Percentiles rank a stretch among this genome's conserved stretches.
Conservation (phyloP, 2,329 filamentous ascomycete species). For the Drechslerella dactyloides region DNA sequence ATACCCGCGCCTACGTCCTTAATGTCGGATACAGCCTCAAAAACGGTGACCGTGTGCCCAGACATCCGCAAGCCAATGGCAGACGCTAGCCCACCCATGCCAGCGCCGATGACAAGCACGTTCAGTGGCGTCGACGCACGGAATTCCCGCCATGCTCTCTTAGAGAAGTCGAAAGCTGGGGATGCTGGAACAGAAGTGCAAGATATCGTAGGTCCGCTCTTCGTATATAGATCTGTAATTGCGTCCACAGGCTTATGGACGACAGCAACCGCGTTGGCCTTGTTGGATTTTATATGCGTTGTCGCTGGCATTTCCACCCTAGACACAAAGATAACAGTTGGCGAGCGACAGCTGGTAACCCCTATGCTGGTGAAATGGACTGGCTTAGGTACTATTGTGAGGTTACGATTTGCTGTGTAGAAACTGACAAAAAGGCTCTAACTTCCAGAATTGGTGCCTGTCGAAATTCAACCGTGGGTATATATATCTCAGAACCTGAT, state of each 20-base stretch:
- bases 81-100: slow-evolving; percentile 25
- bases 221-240: background rate
- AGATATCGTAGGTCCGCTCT: slow-evolving; percentile 1
- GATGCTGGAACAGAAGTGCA: background rate
- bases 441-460: too few relatives aligned
- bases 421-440: too few relatives aligned
- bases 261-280: slow-evolving; percentile 21
- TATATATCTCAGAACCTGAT: background rate
- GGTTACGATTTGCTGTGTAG: too few relatives aligned
- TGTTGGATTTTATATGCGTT: slow-evolving; percentile 42
- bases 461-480: background rate
- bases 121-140: slow-evolving; percentile 2
- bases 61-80: slow-evolving; percentile 25
- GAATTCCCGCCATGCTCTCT: slow-evolving; percentile 7
- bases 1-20: slow-evolving; percentile 63
- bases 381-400: too few relatives aligned
- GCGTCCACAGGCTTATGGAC: background rate
- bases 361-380: too few relatives aligned
- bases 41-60: slow-evolving; percentile 23
- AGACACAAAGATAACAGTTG: background rate
- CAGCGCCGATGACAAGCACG: slow-evolving; percentile 27
- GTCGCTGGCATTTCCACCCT: slow-evolving; percentile 26
- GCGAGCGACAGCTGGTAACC: too few relatives aligned
- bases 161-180: background rate
- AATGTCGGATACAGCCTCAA: slow-evolving; percentile 24